These are phyloP conservation scores for Papiliotrema nemorosa DNA, from an alignment of 1,284 basidiomycete species.

Conservation along the genomic window DNA sequence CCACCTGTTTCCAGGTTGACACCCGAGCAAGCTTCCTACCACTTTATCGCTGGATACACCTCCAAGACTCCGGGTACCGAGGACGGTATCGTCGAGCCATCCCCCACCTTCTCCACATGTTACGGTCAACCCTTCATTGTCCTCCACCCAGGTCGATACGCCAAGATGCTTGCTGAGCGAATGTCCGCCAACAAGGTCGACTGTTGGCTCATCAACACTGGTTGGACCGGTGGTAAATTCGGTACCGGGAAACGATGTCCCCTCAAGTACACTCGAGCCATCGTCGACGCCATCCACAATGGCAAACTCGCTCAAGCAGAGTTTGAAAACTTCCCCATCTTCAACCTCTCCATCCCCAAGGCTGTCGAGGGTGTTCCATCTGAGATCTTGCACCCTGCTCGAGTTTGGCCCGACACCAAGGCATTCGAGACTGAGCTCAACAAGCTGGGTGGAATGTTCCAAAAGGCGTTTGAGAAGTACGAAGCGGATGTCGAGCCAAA, in stretches of 20 bases:
- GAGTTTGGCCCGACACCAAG: slow-evolving; percentile 81
- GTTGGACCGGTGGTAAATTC: slow-evolving; percentile 95
- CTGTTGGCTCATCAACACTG: slow-evolving; percentile 99
- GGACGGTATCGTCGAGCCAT: slow-evolving; percentile 95
- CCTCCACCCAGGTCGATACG: slow-evolving; percentile 91
- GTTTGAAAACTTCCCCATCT: slow-evolving; percentile 76
- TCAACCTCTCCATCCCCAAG: slow-evolving; percentile 78
- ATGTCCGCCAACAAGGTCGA: slow-evolving; percentile 89
- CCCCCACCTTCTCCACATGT: slow-evolving; percentile 98
- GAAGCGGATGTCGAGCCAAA: slow-evolving; percentile 74
- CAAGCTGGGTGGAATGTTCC: slow-evolving; percentile 88
- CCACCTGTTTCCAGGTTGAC: slow-evolving; percentile 92
- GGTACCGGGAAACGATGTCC: slow-evolving; percentile 88
- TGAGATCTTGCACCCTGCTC: slow-evolving; percentile 78
- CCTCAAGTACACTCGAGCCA: slow-evolving; percentile 90
- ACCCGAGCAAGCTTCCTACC: slow-evolving; percentile 94
- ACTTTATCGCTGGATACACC: slow-evolving; percentile 95
- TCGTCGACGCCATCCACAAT: slow-evolving; percentile 95
- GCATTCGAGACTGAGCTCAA: slow-evolving; percentile 79
- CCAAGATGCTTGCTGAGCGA: slow-evolving; percentile 92
- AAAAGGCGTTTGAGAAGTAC: slow-evolving; percentile 84
- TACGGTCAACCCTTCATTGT: slow-evolving; percentile 99
- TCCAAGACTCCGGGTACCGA: slow-evolving; percentile 88
- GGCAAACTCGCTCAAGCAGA: slow-evolving; percentile 82
- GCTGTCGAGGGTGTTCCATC: slow-evolving; percentile 75